A percentile compares a stretch with the other conserved stretches of the same genome.
phyloP scores from a whole-genome alignment of 139 green algal genomes.

The Trebouxia sp. region DNA sequence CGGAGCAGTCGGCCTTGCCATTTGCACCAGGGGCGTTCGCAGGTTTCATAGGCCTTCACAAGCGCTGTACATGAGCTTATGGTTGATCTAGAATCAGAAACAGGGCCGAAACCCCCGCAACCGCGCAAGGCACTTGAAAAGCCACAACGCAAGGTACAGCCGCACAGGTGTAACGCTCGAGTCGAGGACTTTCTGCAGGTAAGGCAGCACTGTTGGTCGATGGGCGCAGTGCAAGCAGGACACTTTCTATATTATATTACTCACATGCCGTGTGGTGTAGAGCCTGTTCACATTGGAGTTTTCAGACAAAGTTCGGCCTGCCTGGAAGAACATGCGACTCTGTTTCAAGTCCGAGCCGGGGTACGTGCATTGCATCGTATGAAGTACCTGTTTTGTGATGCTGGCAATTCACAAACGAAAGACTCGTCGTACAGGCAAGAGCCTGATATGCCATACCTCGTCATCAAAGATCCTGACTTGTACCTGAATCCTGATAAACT shows the following conservation, averaged over 20 bases:
- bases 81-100: too few species aligned
- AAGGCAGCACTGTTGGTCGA: neutral
- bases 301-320: slow-evolving; percentile 41
- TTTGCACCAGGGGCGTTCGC: too few species aligned
- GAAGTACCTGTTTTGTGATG: neutral
- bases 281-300: slow-evolving; percentile 44
- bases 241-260: neutral
- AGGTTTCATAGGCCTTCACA: too few species aligned
- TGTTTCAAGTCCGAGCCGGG: slow-evolving; percentile 50
- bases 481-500: slow-evolving; percentile 42
- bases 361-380: slow-evolving; percentile 14
- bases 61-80: too few species aligned
- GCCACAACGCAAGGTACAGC: slow-evolving; percentile 20
- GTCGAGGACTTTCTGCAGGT: slow-evolving; percentile 56
- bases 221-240: neutral
- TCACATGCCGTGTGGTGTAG: slow-evolving; percentile 1
- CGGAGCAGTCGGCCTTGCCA: neutral
- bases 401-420: neutral
- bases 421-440: slow-evolving; percentile 37
- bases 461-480: slow-evolving; percentile 44
- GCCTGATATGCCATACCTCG: slow-evolving; percentile 34
- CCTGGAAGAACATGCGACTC: slow-evolving; percentile 41
- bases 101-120: too few species aligned
- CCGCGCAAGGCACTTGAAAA: neutral
- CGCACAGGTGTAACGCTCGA: slow-evolving; percentile 51